These are phyloP conservation scores for Cryptococcus sp. DNA, from an alignment of 1,284 basidiomycete genomes.

Conservation along the genomic window DNA sequence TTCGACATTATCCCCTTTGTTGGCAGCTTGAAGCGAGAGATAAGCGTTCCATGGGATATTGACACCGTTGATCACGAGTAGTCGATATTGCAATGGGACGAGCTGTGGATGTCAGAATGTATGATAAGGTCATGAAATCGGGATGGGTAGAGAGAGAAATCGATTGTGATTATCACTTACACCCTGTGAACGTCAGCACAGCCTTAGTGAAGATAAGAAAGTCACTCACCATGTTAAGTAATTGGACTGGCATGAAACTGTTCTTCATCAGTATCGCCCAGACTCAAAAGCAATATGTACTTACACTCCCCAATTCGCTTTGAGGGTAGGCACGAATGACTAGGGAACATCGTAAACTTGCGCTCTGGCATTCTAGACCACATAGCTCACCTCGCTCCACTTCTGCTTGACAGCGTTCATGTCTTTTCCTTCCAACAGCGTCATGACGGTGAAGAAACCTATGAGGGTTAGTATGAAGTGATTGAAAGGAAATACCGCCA, in stretches of 20 bases:
- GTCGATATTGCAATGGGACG: constrained; percentile 48
- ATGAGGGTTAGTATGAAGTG: constrained; percentile 2
- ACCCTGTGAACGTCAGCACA: constrained; percentile 9
- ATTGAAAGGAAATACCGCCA: not conserved
- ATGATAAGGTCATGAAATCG: too few species aligned
- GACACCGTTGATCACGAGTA: constrained; percentile 48
- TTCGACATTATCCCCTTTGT: not conserved
- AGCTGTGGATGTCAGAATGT: constrained; percentile 25
- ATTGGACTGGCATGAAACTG: constrained; percentile 48
- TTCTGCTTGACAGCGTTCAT: constrained; percentile 44
- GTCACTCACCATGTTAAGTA: constrained; percentile 45
- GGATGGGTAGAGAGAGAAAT: too few species aligned
- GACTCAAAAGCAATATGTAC: constrained; percentile 1
- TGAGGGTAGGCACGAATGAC: constrained; percentile 39
- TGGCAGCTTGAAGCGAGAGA: constrained; percentile 44
- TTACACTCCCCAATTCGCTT: constrained; percentile 45
- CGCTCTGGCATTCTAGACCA: not conserved
- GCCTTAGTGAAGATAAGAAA: not conserved
- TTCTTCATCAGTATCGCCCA: not conserved
- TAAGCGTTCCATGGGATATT: constrained; percentile 50
- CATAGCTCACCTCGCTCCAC: constrained; percentile 32
- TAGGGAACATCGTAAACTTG: constrained; percentile 6
- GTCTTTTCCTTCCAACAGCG: constrained; percentile 48
- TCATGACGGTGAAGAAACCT: constrained; percentile 51
- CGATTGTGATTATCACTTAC: constrained; percentile 11